Base-by-base conservation (phyloP, 2,329 filamentous ascomycete species). In the Epicoccum nigrum region DNA sequence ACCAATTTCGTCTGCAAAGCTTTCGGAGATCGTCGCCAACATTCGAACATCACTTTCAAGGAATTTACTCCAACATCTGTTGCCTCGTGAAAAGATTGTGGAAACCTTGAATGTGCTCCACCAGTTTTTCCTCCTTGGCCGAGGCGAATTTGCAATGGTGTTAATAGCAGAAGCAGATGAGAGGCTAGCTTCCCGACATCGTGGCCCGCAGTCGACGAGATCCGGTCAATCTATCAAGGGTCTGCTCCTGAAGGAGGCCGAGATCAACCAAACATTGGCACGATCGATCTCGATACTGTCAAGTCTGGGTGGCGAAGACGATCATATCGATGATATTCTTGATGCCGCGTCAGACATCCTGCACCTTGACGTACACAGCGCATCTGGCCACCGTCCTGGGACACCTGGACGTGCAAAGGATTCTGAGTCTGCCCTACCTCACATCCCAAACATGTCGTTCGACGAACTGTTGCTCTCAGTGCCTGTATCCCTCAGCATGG, bases 61-160 rank as follows among this genome's bases (percentile, higher is more conserved):
- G 57, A 95, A 91, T 27, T 88, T 89, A 0, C 77, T 97, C 3
- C 91, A 93, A 44, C 87, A 89, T 64, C 79, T 97, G 0, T 74
- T 99, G 3, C 94, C 94, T 0, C 77, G 92, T 5, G 80, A 83
- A 9, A 88, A 85, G 62, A 91, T 96, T 4, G 77, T 90, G 5
- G 87, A 94, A 58, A 85, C 89, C 41, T 77, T 97, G 12, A 84
- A 85, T 21, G 79, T 97, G 7, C 79, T 97, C 1, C 83, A 92
- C 39, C 87, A 94, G 49, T 97, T 96, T 74, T 90, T 97, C 60
- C 81, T 99, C 2, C 81, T 99, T 0, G 88, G 89, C 1, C 84
- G 90, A 27, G 93, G 93, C 44, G 94, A 97, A 70, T 99, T 99
- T 70, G 91, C 92, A 16, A 86, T 94, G 74, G 87, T 89, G 0